Base-by-base conservation (phyloP, 176 grass and related monocot species). In the Oryza punctata region DNA sequence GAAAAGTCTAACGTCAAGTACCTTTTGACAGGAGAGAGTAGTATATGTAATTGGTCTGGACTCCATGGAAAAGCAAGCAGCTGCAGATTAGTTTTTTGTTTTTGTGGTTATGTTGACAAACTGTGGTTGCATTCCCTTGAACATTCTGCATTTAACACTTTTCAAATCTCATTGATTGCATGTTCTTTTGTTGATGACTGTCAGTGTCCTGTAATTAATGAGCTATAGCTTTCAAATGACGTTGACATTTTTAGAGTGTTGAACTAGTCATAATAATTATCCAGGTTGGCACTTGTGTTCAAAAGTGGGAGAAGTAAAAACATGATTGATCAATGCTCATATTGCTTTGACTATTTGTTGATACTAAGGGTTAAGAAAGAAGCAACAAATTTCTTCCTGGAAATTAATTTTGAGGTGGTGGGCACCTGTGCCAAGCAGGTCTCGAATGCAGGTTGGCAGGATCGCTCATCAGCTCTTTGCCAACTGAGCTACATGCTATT, bases 61-160 rank as follows among this genome's bases (percentile, higher is more conserved):
- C 63, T 40, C 0, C 2, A 3, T 73, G 11, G 32, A 73, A 65
- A 30, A 28, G 21, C 25, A 72, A 83, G 75, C 33, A 6, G 24
- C 63, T 83, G 12, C 23, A 29, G 23, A 13, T 5, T 65, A 82
- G 29, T 12, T 24, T 24, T 10, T 73, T 3, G 11, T 40, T 49
- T 84, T 33, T 75, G 47, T 37, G 24, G 16, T 47, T 80, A 63
- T 79, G 28, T 43, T 69, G 15, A 84, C 27, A 29, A 0, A 76
- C 75, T 19, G 26, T 0, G 30, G 72, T 69, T 89, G 40, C 40
- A 38, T 75, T 85, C 0, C 32, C 10, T 41, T 30, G 24, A 63
- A 2, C 12, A 29, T 10, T 45, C 7, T 80, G 16, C 33, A 76
- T 70, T 3, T 40, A 25, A 0, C 18, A 28, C 2, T 60, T 73